Evolutionary conservation across 345 rosid species (phyloP).

Genomic region (Linum tenue): DNA sequence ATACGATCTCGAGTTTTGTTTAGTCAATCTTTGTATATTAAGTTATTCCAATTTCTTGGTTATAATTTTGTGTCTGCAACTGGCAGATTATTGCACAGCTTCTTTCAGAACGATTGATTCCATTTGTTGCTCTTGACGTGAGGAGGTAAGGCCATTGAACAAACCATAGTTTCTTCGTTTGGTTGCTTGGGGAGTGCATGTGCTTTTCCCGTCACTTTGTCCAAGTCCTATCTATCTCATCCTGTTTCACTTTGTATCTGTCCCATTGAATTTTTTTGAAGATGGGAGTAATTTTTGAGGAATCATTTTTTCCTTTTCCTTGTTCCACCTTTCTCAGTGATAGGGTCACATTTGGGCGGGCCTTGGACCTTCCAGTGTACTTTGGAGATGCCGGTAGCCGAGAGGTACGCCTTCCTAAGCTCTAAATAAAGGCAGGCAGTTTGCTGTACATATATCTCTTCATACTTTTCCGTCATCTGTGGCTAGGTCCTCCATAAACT

Average conservation of each 20-base stretch:
- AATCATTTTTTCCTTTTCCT: not conserved
- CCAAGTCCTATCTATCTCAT: not conserved
- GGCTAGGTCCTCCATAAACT: slow-evolving; percentile 87
- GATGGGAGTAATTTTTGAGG: not conserved
- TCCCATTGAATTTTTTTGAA: not conserved
- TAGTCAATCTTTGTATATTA: slow-evolving; percentile 5
- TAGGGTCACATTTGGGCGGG: slow-evolving; percentile 88
- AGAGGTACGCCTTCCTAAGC: slow-evolving; percentile 52
- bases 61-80: slow-evolving; percentile 14
- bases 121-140: slow-evolving; percentile 96
- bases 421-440: slow-evolving; percentile 5
- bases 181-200: not conserved
- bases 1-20: slow-evolving; percentile 10
- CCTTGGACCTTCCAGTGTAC: slow-evolving; percentile 92
- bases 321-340: slow-evolving; percentile 48
- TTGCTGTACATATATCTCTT: slow-evolving; percentile 13
- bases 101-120: slow-evolving; percentile 92
- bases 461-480: not conserved
- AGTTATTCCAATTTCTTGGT: not conserved
- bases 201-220: not conserved
- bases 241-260: not conserved
- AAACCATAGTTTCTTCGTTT: not conserved
- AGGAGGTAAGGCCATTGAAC: slow-evolving; percentile 47
- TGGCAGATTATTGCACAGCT: slow-evolving; percentile 95
- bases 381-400: slow-evolving; percentile 98